Base-by-base conservation (phyloP, 2,329 filamentous ascomycete species). In the Botryotinia calthae region DNA sequence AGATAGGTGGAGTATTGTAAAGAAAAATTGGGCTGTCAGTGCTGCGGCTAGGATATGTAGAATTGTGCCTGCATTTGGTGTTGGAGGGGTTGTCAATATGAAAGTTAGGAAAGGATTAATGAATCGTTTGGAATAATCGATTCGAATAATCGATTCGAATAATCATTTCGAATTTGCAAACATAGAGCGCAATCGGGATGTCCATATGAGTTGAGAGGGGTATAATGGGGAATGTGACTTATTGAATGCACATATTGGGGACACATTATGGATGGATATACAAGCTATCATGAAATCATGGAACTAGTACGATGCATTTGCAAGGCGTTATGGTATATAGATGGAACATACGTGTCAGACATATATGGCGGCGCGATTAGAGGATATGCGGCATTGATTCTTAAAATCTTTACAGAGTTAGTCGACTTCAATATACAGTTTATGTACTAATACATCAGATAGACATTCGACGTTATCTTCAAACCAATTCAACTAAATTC, bases 1-100 rank as follows among this genome's bases (percentile, higher is more conserved):
- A 31, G 88, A 93, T n/a, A 85, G 95, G n/a, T 87, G 88, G 81
- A 80, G 82, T 0, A 87, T 89, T 70, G 89, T 97, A n/a, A 84
- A 87, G 73, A 86, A 88, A 76, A 94, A 97, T 80, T 97, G 94
- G 90, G 83, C 87, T 28, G 87, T 91, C 75, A 95, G 92, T 81
- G 89, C 89, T 44, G 82, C 88, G 72, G 94, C 95, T 40, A 84
- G 94, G 71, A 91, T 97, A 82, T 92, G 92, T 74, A 87, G 95
- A 79, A 97, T 97, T 77, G 87, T 97, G 3, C 94, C 94, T 28
- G 94, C 94, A 0, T 97, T 95, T 84, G 95, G 94, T 2, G 86
- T 97, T 20, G 95, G 94, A 0, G 94, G 94, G 0, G 93, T 97
- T 18, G 91, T 96, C 18, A 97, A 97, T 82, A 87, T 86, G 73